These are phyloP conservation scores for Acarospora socialis DNA, from an alignment of 2,329 filamentous ascomycete genomes.

Conservation along the genomic window DNA sequence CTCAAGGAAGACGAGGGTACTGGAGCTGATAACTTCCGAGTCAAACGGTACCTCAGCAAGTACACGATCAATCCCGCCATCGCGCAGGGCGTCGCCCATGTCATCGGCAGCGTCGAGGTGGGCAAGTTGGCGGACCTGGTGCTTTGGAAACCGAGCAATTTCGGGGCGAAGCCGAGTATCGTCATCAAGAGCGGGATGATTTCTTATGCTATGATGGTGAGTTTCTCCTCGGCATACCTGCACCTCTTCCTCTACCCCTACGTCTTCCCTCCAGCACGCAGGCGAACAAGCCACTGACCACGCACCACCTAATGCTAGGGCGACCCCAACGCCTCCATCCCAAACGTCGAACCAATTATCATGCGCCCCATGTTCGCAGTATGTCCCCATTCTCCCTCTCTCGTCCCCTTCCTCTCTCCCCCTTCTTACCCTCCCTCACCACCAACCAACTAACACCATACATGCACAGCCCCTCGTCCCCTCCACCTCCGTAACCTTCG, in stretches of 20 bases:
- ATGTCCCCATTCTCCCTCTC: slow-evolving; percentile 13
- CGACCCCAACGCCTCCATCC: slow-evolving; percentile 71
- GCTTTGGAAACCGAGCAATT: slow-evolving; percentile 71
- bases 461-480: slow-evolving; percentile 50
- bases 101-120: slow-evolving; percentile 75
- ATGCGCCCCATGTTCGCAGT: slow-evolving; percentile 73
- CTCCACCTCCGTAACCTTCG: slow-evolving; percentile 63
- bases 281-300: not conserved
- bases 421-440: not conserved
- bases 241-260: not conserved
- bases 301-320: slow-evolving; percentile 34
- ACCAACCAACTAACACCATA: not conserved
- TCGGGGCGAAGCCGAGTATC: slow-evolving; percentile 70
- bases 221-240: too few species aligned
- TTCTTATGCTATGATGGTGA: slow-evolving; percentile 67
- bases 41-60: slow-evolving; percentile 87
- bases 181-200: slow-evolving; percentile 85
- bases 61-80: slow-evolving; percentile 93
- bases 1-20: slow-evolving; percentile 66
- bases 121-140: slow-evolving; percentile 85
- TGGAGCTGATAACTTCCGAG: slow-evolving; percentile 75
- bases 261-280: not conserved
- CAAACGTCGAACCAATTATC: slow-evolving; percentile 72
- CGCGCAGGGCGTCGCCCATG: slow-evolving; percentile 75
- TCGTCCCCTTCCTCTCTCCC: not conserved